Evolutionary conservation across 1,284 basidiomycete genomes (phyloP), one percentile per base, ranked within the genome.

Genomic region (Volvariella surrecta): DNA sequence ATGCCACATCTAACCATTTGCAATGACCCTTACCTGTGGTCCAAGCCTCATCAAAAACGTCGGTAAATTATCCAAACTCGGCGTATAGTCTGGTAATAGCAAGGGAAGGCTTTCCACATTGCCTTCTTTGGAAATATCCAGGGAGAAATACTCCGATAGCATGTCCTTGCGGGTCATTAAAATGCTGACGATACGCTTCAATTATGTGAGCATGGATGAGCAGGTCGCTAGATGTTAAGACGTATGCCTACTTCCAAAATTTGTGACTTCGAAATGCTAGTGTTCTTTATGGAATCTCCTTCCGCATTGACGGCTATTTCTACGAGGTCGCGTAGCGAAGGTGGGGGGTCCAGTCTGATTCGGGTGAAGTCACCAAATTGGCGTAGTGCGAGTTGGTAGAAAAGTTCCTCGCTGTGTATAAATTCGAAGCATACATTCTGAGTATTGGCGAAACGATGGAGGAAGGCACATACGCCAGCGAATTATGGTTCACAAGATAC

Each of bases 81-180:
- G 91, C 1, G 82, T 86, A 56, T 90, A 95, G 32, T 86, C 88
- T 38, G 79, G 76, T 28, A 98, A 68, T 2, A 99, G 64, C 35
- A 91, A 68, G 0, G 96, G 96, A 3, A 99, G 57, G 42, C 74
- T 79, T 48, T 83, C 73, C 3, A 98, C 65, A 9, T 69, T 60
- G 0, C 89, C 90, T 0, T 74, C 63, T 0, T 70, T 64, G 2
- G 74, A 71, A 45, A 97, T 81, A 31, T 67, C 61, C 16, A 99
- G 60, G 0, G 82, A 86, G 57, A 98, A 99, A 63, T 99, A 98
- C 54, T 98, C 95, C 7, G 79, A 68, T 1, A 99, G 66, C 94
- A 99, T 97, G 9, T 86, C 86, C 3, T 84, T 74, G 11, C 77
- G 75, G 1, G 62, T 54, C 45, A 77, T 65, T 4, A 89, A 58